phyloP scores from a whole-genome alignment of 1,284 basidiomycete species.

The Heterobasidion annosum region DNA sequence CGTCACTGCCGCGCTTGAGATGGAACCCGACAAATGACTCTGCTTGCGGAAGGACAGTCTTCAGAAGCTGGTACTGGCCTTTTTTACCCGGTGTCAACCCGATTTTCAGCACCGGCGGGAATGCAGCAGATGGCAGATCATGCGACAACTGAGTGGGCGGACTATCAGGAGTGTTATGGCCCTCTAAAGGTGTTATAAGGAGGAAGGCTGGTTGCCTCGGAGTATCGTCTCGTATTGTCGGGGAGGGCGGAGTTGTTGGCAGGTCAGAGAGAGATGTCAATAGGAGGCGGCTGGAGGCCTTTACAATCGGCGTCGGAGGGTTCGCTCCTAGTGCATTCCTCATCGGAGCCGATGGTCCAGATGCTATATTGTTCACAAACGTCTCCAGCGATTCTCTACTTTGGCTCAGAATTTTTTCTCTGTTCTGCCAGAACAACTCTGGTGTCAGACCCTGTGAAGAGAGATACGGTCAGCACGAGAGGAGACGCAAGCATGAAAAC shows the following conservation, averaged over 20 bases:
- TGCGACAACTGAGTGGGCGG: not conserved
- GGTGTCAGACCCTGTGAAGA: constrained; percentile 60
- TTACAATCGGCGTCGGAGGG: constrained; percentile 16
- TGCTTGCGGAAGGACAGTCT: constrained; percentile 37
- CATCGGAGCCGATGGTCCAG: not conserved
- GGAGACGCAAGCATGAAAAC: too few species aligned
- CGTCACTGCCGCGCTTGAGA: constrained; percentile 23
- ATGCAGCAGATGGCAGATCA: not conserved
- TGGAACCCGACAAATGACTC: constrained; percentile 36
- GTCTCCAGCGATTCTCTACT: constrained; percentile 37
- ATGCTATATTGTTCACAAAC: constrained; percentile 38
- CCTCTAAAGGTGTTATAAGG: not conserved
- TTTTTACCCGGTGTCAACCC: constrained; percentile 37
- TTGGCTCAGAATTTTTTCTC: constrained; percentile 35
- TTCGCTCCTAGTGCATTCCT: constrained; percentile 9
- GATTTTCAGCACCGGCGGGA: constrained; percentile 18
- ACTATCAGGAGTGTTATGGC: not conserved
- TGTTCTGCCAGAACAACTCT: constrained; percentile 60
- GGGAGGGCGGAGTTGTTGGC: constrained; percentile 11
- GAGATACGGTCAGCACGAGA: not conserved
- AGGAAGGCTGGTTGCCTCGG: constrained; percentile 4
- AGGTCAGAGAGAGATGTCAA: constrained; percentile 16
- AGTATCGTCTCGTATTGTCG: not conserved
- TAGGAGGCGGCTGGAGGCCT: constrained; percentile 15
- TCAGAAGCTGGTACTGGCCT: constrained; percentile 41